Base-by-base conservation (phyloP, 176 grass and related monocot genomes). In the Triticum turgidum region DNA sequence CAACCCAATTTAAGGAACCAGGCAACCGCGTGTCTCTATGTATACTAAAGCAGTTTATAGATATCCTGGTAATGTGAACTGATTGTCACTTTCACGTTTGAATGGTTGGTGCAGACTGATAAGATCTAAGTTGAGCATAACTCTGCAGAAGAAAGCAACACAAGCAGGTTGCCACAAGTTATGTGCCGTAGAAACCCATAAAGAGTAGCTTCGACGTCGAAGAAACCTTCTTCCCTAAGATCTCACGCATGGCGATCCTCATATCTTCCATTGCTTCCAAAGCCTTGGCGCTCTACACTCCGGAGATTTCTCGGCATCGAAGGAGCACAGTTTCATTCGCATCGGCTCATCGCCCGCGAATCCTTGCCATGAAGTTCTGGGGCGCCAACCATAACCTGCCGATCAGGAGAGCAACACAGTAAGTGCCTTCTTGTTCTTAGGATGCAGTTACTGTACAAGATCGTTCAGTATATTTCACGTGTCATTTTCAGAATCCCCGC, bases 161-260 rank as follows among this genome's bases (percentile, higher is more conserved):
- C 38, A 81, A 81, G 51, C 35, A 42, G 59, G 61, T 80, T 81
- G 77, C 69, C 62, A 71, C 85, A 91, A 80, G 86, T 25, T 24
- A 77, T 47, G 82, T 59, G 21, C 20, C 54, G 58, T 32, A 20
- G 13, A 44, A 37, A 44, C 15, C 52, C 67, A 80, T 32, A 67
- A 54, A 79, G 49, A 70, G 85, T 88, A 64, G 77, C 85, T 84
- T 91, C 29, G 7, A 81, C 85, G 85, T 41, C 41, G 27, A 85
- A 81, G 62, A 81, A 91, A 63, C 76, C 39, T 7, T 3, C 17
- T 21, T 72, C 29, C 82, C 61, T 76, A 18, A 77, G 38, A 70
- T 52, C 81, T 72, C 38, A 91, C 77, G 71, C 61, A 91, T 88
- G 86, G 85, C 81, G 9, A 5, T 56, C 12, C 61, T 69, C 24